Evolutionary conservation across 768 basidiomycete genomes (phyloP).

Genomic region (Wakefieldia striispora): DNA sequence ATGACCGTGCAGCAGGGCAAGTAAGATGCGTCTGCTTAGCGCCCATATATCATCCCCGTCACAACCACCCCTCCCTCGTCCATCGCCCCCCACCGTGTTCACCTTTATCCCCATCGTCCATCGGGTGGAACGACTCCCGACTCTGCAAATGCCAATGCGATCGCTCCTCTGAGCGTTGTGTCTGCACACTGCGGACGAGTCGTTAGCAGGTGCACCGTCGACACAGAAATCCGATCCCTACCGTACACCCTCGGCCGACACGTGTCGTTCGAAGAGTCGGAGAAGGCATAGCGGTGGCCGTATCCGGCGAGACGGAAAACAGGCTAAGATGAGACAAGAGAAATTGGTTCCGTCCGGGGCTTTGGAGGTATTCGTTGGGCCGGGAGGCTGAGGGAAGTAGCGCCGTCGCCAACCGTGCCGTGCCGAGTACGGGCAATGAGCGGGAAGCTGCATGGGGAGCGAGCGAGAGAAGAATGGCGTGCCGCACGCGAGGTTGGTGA

Average conservation of each 20-base stretch:
- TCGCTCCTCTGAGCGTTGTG: slow-evolving; percentile 1
- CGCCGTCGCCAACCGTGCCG: slow-evolving; percentile 78
- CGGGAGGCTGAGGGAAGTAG: slow-evolving; percentile 76
- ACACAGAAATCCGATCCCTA: slow-evolving; percentile 82
- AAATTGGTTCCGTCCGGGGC: slow-evolving; percentile 64
- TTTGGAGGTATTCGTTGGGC: slow-evolving; percentile 86
- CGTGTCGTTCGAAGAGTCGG: slow-evolving; percentile 18
- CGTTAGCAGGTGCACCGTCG: slow-evolving; percentile 24
- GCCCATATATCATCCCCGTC: slow-evolving; percentile 88
- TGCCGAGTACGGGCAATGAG: slow-evolving; percentile 75
- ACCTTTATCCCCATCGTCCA: slow-evolving; percentile 23
- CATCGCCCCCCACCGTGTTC: slow-evolving; percentile 31
- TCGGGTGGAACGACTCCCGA: slow-evolving; percentile 32
- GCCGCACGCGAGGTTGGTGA: slow-evolving; percentile 63
- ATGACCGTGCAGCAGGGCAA: slow-evolving; percentile 80
- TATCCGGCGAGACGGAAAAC: slow-evolving; percentile 10
- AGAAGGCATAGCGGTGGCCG: slow-evolving; percentile 22
- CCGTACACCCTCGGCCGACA: slow-evolving; percentile 42
- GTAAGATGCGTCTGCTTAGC: slow-evolving; percentile 65
- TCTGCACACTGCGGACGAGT: slow-evolving; percentile 17
- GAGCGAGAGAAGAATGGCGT: slow-evolving; percentile 76
- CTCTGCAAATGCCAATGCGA: slow-evolving; percentile 17
- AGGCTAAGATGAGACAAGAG: neutral
- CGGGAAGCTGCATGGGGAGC: slow-evolving; percentile 66
- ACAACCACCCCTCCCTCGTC: slow-evolving; percentile 80